Percentiles rank a stretch among this genome's conserved stretches.
phyloP scores from a whole-genome alignment of 495 filamentous ascomycete species.

The Pyrenula aspistea region DNA sequence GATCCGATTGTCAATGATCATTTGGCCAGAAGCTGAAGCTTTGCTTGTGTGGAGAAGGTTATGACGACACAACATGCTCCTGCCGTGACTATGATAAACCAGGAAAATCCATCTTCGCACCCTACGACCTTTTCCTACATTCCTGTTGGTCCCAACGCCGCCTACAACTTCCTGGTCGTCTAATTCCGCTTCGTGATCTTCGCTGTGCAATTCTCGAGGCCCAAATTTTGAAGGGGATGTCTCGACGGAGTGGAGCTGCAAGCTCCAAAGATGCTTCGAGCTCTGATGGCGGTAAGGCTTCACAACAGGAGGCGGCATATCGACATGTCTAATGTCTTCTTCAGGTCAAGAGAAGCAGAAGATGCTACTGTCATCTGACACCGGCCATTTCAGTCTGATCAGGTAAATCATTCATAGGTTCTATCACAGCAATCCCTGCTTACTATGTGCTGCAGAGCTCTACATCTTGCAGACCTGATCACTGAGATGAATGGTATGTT shows the following conservation, averaged over 20 bases:
- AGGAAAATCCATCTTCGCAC: too few relatives aligned
- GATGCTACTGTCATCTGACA: constrained; percentile 60
- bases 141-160: too few relatives aligned
- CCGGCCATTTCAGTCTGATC: constrained; percentile 69
- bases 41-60: too few relatives aligned
- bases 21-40: too few relatives aligned
- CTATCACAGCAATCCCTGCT: constrained; percentile 8
- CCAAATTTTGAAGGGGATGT: too few relatives aligned
- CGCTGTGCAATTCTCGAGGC: too few relatives aligned
- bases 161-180: too few relatives aligned
- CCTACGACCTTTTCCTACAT: too few relatives aligned
- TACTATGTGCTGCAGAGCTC: constrained; percentile 39
- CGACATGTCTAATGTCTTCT: constrained; percentile 7
- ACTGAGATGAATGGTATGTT: constrained; percentile 82
- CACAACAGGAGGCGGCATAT: neutral
- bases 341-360: constrained; percentile 76
- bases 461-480: constrained; percentile 91
- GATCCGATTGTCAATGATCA: too few relatives aligned
- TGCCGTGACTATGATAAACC: too few relatives aligned
- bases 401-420: constrained; percentile 30
- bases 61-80: too few relatives aligned
- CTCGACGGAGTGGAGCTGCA: neutral
- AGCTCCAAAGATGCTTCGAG: neutral
- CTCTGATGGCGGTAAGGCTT: neutral
- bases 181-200: too few relatives aligned